Conservation (phyloP, 768 basidiomycete genomes). For the Kondoa malvinella region DNA sequence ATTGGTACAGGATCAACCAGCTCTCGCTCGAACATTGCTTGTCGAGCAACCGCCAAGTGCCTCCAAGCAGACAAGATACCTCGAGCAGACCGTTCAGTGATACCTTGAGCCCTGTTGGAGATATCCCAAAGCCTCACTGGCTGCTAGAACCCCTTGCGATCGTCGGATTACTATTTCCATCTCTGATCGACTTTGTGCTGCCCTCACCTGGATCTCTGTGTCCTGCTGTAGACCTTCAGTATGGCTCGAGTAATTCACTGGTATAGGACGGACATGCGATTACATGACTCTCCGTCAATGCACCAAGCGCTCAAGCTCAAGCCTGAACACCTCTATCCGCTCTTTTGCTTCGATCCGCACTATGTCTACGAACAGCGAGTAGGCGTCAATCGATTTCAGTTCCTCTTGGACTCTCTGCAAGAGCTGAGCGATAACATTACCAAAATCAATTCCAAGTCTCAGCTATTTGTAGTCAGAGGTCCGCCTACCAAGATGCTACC, state of each 20-base stretch:
- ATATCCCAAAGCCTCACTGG: too few relatives aligned
- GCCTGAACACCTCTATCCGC: slow-evolving; percentile 14
- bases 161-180: too few relatives aligned
- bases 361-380: slow-evolving; percentile 31
- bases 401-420: slow-evolving; percentile 16
- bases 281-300: slow-evolving; percentile 22
- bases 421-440: slow-evolving; percentile 27
- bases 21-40: background rate
- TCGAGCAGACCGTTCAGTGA: too few relatives aligned
- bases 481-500: slow-evolving; percentile 30
- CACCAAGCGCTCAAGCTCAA: slow-evolving; percentile 11
- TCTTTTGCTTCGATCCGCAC: slow-evolving; percentile 20
- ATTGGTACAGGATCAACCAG: background rate
- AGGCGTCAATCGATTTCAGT: slow-evolving; percentile 29
- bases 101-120: too few relatives aligned
- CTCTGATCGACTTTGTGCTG: too few relatives aligned
- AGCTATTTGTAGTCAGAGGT: slow-evolving; percentile 31
- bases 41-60: background rate
- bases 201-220: too few relatives aligned
- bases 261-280: slow-evolving; percentile 33
- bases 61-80: too few relatives aligned
- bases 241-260: slow-evolving; percentile 31
- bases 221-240: too few relatives aligned
- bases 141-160: too few relatives aligned
- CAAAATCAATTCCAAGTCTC: slow-evolving; percentile 28